Base-by-base conservation (phyloP, 495 filamentous ascomycete genomes). In the Alectoria sarmentosa region DNA sequence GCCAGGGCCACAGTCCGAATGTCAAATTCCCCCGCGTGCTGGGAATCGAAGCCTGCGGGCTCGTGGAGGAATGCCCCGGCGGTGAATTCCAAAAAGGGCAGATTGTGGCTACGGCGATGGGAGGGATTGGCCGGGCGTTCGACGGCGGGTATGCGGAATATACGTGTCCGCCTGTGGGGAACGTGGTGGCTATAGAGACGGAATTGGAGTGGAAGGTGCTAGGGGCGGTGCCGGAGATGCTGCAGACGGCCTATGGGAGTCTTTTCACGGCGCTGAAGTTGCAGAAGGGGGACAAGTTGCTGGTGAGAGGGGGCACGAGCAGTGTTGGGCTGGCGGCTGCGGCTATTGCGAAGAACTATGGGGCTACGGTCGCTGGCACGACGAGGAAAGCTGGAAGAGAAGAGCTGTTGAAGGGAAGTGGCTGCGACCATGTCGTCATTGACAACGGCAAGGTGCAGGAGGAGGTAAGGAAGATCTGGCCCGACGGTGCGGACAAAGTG, bases 131-230 rank as follows among this genome's bases (percentile, higher is more conserved):
- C 0, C 58, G 82, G 15, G 60, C 69, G 23, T 80, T 82, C 58
- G 76, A 82, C 67, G 82, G 82, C n/a, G 78, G 66, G 0, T 85
- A 83, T 67, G 82, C 82, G 1, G 81, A 84, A 69, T 84, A 81
- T 60, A 79, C 77, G 10, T 75, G 73, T 59, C 78, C 80, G 1
- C 74, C 79, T 0, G 75, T 70, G 17, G 70, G 63, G 11, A 78
- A 83, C 63, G 73, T 79, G 26, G 77, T 79, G 66, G 69, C 69
- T 26, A 57, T 83, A 13, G 68, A 76, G 46, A 73, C 72, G 30
- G 65, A 65, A 23, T 44, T 80, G 23, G 63, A 66, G 11, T 82
- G 82, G 76, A 76, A 74, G 55, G 69, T 74, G 3, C 62, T 84
- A 0, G 83, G 80, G 19, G 79, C 79, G 1, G 66, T 82, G 52